A percentile compares a stretch with the other conserved stretches of the same genome.
phyloP scores from a whole-genome alignment of 495 filamentous ascomycete genomes.

The Lentithecium fluviatile region DNA sequence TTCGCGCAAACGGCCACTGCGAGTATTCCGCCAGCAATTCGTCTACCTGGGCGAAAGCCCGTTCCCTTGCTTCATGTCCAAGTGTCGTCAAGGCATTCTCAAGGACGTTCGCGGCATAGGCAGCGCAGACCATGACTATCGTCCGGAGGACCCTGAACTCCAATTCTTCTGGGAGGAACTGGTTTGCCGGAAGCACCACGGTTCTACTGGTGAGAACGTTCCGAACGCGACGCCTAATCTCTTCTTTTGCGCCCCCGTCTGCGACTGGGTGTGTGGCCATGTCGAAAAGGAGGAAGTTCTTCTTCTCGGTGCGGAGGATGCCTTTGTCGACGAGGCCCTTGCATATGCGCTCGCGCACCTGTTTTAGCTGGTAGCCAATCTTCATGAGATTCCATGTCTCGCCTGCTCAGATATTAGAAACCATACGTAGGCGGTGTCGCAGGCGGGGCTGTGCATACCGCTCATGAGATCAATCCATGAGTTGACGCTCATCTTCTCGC shows the following conservation, averaged over 20 bases:
- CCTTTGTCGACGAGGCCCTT: conserved; percentile 99
- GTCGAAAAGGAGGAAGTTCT: conserved; percentile 98
- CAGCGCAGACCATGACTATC: conserved; percentile 93
- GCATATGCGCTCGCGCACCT: conserved; percentile 93
- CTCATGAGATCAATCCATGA: conserved; percentile 99
- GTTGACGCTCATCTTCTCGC: conserved; percentile 99
- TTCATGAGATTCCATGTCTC: conserved; percentile 99
- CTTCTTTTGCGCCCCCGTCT: conserved; percentile 94
- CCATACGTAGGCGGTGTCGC: conserved; percentile 1
- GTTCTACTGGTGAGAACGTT: conserved; percentile 91
- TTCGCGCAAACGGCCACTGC: conserved; percentile 90
- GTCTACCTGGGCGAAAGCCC: conserved; percentile 95
- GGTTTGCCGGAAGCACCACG: conserved; percentile 76
- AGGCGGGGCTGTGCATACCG: conserved; percentile 56
- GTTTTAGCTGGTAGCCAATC: conserved; percentile 98
- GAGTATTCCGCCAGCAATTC: conserved; percentile 93
- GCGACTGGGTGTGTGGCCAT: conserved; percentile 99
- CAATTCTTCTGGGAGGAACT: conserved; percentile 88
- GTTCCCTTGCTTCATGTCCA: conserved; percentile 88
- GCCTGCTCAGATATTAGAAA: conserved; percentile 52
- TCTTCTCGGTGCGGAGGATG: conserved; percentile 96
- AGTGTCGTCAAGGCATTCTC: conserved; percentile 94
- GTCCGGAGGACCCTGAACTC: conserved; percentile 92
- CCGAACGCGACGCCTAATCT: conserved; percentile 87
- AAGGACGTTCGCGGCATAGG: conserved; percentile 95